Base-by-base conservation (phyloP, 2,329 filamentous ascomycete species). In the Penicillium sp. region DNA sequence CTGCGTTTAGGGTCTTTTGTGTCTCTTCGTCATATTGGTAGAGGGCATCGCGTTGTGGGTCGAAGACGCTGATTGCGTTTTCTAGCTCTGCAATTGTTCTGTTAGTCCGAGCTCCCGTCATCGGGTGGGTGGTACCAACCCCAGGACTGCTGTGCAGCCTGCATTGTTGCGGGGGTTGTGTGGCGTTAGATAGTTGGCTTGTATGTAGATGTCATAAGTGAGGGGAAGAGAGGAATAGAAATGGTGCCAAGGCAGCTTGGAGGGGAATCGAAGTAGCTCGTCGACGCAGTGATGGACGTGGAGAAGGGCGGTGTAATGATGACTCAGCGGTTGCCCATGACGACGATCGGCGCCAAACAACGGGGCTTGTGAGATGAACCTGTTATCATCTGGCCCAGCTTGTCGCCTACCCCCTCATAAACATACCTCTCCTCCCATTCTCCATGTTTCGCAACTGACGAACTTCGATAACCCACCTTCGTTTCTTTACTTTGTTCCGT, bases 41-140 rank as follows among this genome's bases (percentile, higher is more conserved):
- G 63, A 99, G 89, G 41, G 90, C 90, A 74, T 99, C 94, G 66
- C 90, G 89, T 61, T 84, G 84, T 47, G 89, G 83, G 69, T 99
- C 92, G 66, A 96, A 85, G 55, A 96, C 83, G 69, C 87, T 82
- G 74, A 91, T 79, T 55, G 87, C 85, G 73, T 95, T 95, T 70
- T 95, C 90, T 68, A 94, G 83, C 81, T 96, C 92, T 95, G 67
- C 14, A 35, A 16, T 39, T 40, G 55, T 28, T 28, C 55, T 52
- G 50, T 57, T 31, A 48, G 49, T 39, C 25, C 35, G 41, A 30
- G 42, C 30, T 24, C 41, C 10, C 31, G 33, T 46, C 18, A 46
- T 44, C 22, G 36, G 42, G 14, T 18, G 47, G 27, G 41, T 46
- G 50, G 44, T 44, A 65, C 66, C 46, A 44, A 85, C 83, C 82